Evolutionary conservation across 192 early-diverging fungal genomes (phyloP).

Genomic region (Rhizophagus sp.): DNA sequence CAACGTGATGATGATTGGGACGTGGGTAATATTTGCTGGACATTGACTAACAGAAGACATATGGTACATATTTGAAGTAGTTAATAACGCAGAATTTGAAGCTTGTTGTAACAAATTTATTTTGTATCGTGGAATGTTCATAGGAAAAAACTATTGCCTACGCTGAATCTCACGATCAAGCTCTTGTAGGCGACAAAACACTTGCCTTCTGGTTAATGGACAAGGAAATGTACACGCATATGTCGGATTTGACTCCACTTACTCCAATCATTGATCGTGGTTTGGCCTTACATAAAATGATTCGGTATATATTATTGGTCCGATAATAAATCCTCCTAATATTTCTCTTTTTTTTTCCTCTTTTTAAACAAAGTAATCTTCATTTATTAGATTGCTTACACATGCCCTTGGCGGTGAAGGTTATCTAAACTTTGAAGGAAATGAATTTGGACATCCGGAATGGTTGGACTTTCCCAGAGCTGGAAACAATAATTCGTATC

Average conservation of each 20-base stretch:
- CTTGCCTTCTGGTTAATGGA: conserved; percentile 99
- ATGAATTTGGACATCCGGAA: conserved; percentile 99
- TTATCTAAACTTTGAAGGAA: conserved; percentile 96
- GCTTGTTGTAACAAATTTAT: neutral
- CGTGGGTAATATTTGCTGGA: conserved; percentile 82
- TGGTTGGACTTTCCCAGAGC: conserved; percentile 98
- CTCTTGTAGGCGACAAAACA: conserved; percentile 97
- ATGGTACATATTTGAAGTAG: conserved; percentile 46
- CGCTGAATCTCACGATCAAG: conserved; percentile 96
- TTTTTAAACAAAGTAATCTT: neutral
- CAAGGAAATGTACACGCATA: conserved; percentile 97
- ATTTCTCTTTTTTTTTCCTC: neutral
- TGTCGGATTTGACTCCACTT: conserved; percentile 76
- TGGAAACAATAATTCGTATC: conserved; percentile 88
- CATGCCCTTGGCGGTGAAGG: conserved; percentile 93
- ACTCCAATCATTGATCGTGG: conserved; percentile 96
- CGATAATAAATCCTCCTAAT: neutral
- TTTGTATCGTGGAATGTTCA: neutral
- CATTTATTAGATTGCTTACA: conserved; percentile 69
- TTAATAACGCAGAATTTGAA: neutral
- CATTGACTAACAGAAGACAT: conserved; percentile 88
- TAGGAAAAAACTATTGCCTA: conserved; percentile 96
- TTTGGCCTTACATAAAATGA: conserved; percentile 95
- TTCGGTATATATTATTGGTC: conserved; percentile 53
- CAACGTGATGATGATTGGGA: conserved; percentile 89